Evolutionary conservation across 352 stramenopile genomes (phyloP).

Genomic region (Pythium brachiatum): DNA sequence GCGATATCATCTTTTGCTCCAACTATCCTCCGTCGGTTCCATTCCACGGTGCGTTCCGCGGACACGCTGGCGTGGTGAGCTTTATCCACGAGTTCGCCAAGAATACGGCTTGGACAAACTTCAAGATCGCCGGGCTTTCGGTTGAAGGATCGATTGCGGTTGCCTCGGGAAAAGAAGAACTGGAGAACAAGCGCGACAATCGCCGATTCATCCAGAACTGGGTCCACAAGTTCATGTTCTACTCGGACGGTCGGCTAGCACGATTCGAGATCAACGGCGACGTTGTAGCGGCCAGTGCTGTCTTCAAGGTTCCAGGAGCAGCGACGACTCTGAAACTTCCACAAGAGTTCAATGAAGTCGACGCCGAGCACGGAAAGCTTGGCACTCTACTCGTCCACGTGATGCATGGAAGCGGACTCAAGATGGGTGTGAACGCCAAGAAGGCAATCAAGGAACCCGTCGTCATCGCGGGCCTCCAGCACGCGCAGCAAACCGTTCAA

Average conservation of each 20-base stretch:
- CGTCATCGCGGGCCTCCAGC: slow-evolving; percentile 56
- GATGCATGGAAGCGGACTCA: slow-evolving; percentile 80
- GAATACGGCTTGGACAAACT: slow-evolving; percentile 82
- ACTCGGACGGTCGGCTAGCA: slow-evolving; percentile 74
- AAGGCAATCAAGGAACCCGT: slow-evolving; percentile 65
- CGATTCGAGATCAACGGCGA: slow-evolving; percentile 89
- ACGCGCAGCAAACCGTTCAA: slow-evolving; percentile 47
- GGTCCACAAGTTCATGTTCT: slow-evolving; percentile 90
- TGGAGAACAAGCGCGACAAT: slow-evolving; percentile 81
- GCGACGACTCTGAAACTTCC: slow-evolving; percentile 85
- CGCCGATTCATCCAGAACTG: slow-evolving; percentile 88
- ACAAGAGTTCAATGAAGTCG: slow-evolving; percentile 87
- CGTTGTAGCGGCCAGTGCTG: slow-evolving; percentile 79
- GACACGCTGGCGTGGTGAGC: slow-evolving; percentile 60
- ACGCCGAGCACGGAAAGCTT: slow-evolving; percentile 70
- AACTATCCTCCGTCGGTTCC: slow-evolving; percentile 88
- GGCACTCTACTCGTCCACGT: slow-evolving; percentile 71
- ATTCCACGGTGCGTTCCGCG: slow-evolving; percentile 81
- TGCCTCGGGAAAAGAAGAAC: slow-evolving; percentile 80
- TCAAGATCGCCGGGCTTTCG: slow-evolving; percentile 80
- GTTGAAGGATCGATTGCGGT: slow-evolving; percentile 85
- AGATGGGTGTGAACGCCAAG: slow-evolving; percentile 63
- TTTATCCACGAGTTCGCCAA: slow-evolving; percentile 83
- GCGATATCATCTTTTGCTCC: slow-evolving; percentile 85
- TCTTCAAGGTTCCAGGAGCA: slow-evolving; percentile 84